phyloP scores from a whole-genome alignment of 139 green algal species.

The Chlamydomonas eustigma region DNA sequence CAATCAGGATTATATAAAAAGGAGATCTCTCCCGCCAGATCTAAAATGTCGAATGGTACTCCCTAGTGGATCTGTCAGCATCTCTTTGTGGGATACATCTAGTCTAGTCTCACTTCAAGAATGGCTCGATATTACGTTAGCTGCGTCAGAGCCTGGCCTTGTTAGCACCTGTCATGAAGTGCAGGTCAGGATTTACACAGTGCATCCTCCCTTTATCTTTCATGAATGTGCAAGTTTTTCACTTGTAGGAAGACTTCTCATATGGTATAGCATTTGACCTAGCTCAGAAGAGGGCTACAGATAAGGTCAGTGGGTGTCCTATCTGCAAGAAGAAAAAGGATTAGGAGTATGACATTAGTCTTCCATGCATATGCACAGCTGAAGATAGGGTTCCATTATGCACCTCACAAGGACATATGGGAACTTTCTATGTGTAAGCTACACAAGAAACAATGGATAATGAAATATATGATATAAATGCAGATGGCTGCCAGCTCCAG shows the following conservation, averaged over 20 bases:
- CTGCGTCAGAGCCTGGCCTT: neutral
- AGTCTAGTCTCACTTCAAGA: neutral
- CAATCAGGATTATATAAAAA: neutral
- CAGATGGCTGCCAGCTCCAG: too few relatives aligned
- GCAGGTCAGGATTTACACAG: too few relatives aligned
- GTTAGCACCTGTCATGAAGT: constrained; percentile 1
- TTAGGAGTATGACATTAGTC: too few relatives aligned
- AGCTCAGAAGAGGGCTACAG: neutral
- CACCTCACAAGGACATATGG: too few relatives aligned
- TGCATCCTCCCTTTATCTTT: too few relatives aligned
- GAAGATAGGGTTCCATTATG: too few relatives aligned
- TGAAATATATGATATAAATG: too few relatives aligned
- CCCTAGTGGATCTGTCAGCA: neutral
- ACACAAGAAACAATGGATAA: too few relatives aligned
- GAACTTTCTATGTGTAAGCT: too few relatives aligned
- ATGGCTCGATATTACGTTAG: neutral
- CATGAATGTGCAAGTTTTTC: neutral
- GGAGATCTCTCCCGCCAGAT: neutral
- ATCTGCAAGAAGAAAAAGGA: too few relatives aligned
- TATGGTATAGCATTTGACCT: neutral
- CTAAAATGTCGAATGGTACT: neutral
- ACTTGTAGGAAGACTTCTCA: neutral
- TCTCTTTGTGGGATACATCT: neutral
- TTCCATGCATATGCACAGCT: too few relatives aligned
- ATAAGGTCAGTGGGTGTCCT: neutral